A percentile compares a stretch with the other conserved stretches of the same genome.
Evolutionary conservation across 495 filamentous ascomycete species (phyloP).

Genomic region (Penicillium daleae): DNA sequence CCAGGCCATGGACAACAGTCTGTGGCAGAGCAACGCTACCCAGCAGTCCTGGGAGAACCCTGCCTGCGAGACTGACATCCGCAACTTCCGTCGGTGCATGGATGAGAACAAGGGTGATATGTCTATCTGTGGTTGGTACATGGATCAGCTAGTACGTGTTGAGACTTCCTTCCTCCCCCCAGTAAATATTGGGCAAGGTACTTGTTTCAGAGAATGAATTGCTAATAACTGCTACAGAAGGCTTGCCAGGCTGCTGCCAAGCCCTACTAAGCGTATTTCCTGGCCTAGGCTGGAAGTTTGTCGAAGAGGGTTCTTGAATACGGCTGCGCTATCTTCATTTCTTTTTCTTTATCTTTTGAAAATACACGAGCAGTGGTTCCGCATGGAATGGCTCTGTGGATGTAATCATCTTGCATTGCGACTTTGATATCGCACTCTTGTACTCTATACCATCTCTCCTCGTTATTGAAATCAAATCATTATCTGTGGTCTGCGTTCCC

Average conservation of each 20-base stretch:
- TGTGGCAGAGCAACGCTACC: conserved; percentile 59
- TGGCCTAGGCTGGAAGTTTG: not conserved
- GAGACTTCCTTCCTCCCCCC: conserved; percentile 8
- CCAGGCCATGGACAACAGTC: conserved; percentile 51
- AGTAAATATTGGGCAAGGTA: not conserved
- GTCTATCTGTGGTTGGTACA: conserved; percentile 96
- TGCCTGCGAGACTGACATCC: conserved; percentile 78
- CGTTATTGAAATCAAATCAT: conserved; percentile 20
- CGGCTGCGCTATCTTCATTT: not conserved
- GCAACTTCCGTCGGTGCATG: conserved; percentile 91
- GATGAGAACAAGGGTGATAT: conserved; percentile 91
- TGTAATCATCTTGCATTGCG: conserved; percentile 27
- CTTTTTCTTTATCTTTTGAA: not conserved
- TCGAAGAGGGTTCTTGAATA: not conserved
- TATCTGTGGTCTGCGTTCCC: not conserved
- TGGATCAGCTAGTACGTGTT: conserved; percentile 79
- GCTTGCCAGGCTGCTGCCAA: conserved; percentile 89
- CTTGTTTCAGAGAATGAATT: not conserved
- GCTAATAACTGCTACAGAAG: conserved; percentile 60
- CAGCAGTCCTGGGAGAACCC: conserved; percentile 48
- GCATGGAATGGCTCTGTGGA: not conserved
- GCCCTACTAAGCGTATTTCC: conserved; percentile 66
- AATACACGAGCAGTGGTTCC: conserved; percentile 2
- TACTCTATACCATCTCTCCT: conserved; percentile 39
- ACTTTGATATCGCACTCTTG: conserved; percentile 28